Percentiles rank a stretch among this genome's conserved stretches.
Evolutionary conservation across 352 stramenopile species (phyloP).

Genomic region (Phytophthora cactorum): DNA sequence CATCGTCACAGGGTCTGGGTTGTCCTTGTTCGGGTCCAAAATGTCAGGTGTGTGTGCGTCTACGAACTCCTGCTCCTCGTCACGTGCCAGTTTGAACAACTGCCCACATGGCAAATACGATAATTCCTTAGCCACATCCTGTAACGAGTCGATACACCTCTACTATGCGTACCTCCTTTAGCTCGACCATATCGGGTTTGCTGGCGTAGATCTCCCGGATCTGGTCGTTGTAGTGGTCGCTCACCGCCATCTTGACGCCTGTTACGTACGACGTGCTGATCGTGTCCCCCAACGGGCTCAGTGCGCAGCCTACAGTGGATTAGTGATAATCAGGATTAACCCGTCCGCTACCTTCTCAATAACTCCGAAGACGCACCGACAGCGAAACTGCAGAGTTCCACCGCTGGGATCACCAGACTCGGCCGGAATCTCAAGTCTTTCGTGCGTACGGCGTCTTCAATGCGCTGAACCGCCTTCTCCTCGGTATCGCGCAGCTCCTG

Average conservation of each 20-base stretch:
- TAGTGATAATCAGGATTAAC: not conserved
- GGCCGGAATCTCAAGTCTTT: slow-evolving; percentile 72
- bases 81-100: slow-evolving; percentile 74
- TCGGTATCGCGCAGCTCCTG: slow-evolving; percentile 61
- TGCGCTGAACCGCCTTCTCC: slow-evolving; percentile 52
- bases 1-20: slow-evolving; percentile 46
- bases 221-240: slow-evolving; percentile 91
- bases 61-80: slow-evolving; percentile 81
- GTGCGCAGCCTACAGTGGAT: slow-evolving; percentile 37
- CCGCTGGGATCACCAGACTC: slow-evolving; percentile 61
- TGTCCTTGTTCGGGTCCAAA: slow-evolving; percentile 44
- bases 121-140: not conserved
- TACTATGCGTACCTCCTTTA: slow-evolving; percentile 65
- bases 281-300: slow-evolving; percentile 61
- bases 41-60: slow-evolving; percentile 59
- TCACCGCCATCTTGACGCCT: slow-evolving; percentile 79
- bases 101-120: slow-evolving; percentile 22
- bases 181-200: slow-evolving; percentile 54
- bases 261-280: slow-evolving; percentile 73
- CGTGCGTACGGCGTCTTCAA: slow-evolving; percentile 48
- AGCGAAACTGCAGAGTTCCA: slow-evolving; percentile 56
- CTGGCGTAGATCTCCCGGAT: slow-evolving; percentile 86
- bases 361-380: slow-evolving; percentile 42
- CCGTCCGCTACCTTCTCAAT: not conserved
- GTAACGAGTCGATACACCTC: not conserved